Base-by-base conservation (phyloP, 345 rosid species). In the Sonneratia caseolaris region DNA sequence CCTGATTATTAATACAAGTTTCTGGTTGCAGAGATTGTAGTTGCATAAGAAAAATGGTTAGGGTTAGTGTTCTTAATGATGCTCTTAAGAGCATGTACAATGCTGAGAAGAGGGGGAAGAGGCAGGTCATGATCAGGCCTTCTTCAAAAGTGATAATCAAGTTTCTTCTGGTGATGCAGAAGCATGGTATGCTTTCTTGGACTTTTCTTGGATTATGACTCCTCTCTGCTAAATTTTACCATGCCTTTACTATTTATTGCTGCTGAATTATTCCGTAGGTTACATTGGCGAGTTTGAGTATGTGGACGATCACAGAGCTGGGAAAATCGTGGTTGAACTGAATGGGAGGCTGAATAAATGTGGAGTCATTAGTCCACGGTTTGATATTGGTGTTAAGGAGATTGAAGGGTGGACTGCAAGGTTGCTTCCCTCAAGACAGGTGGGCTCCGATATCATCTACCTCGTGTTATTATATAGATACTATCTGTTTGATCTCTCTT, bases 51-150 rank as follows among this genome's bases (percentile, higher is more conserved):
- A 42, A 27, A 22, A 84, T 84, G 87, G 87, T 84, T 82, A 84
- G 85, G 73, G 80, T 84, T 51, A 84, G 87, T 40, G 87, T 84
- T 68, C 68, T 84, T 82, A 84, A 84, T 68, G 87, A 84, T 74
- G 87, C 87, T 73, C 87, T 84, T 37, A 84, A 84, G 85, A 73
- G 85, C 79, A 84, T 84, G 85, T 84, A 81, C 64, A 84, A 84
- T 70, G 85, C 87, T 0, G 87, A 84, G 77, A 84, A 84, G 72
- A 56, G 77, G 62, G 87, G 87, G 32, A 81, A 84, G 73, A 75
- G 87, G 3, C 87, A 84, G 82, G 87, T 79, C 78, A 79, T 84
- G 85, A 81, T 84, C 80, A 76, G 87, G 73, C 87, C 87, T 37
- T 84, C 87, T 14, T 84, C 87, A 1, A 84, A 84, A 68, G 87